These are phyloP conservation scores for Tricholoma flavovirens DNA, from an alignment of 768 basidiomycete species.

Conservation along the genomic window DNA sequence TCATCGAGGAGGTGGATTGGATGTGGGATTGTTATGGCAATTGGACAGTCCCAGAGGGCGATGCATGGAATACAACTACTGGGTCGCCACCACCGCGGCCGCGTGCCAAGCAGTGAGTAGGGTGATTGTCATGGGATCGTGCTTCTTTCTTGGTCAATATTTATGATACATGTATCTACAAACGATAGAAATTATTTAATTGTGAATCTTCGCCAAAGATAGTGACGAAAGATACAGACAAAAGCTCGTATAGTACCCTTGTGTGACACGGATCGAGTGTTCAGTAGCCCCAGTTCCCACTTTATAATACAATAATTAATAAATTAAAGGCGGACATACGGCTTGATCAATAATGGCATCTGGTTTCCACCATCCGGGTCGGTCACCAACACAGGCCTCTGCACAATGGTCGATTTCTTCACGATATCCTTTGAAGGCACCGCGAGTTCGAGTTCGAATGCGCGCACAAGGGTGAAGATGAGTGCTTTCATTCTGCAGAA, in stretches of 20 bases:
- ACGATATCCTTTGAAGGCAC: constrained; percentile 40
- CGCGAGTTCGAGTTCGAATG: constrained; percentile 50
- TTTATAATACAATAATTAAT: too few relatives aligned
- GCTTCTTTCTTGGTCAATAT: not conserved
- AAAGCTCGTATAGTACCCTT: too few relatives aligned
- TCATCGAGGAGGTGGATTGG: constrained; percentile 67
- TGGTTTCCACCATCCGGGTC: constrained; percentile 35
- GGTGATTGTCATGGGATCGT: not conserved
- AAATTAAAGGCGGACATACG: constrained; percentile 9
- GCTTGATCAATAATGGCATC: constrained; percentile 38
- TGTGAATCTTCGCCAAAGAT: not conserved
- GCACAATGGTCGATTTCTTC: constrained; percentile 34
- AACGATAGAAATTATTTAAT: not conserved
- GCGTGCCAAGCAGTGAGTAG: not conserved
- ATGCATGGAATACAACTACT: constrained; percentile 66
- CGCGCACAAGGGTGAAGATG: constrained; percentile 45
- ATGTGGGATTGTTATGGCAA: constrained; percentile 68
- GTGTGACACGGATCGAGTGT: not conserved
- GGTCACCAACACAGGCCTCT: constrained; percentile 37
- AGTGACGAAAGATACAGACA: too few relatives aligned
- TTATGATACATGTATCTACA: too few relatives aligned
- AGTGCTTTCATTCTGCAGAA: constrained; percentile 30
- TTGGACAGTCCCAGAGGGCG: constrained; percentile 65
- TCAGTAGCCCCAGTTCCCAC: not conserved
- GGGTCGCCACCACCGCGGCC: constrained; percentile 51